These are phyloP conservation scores for Hyaloperonospora brassicae DNA, from an alignment of 352 stramenopile genomes.

Conservation along the genomic window DNA sequence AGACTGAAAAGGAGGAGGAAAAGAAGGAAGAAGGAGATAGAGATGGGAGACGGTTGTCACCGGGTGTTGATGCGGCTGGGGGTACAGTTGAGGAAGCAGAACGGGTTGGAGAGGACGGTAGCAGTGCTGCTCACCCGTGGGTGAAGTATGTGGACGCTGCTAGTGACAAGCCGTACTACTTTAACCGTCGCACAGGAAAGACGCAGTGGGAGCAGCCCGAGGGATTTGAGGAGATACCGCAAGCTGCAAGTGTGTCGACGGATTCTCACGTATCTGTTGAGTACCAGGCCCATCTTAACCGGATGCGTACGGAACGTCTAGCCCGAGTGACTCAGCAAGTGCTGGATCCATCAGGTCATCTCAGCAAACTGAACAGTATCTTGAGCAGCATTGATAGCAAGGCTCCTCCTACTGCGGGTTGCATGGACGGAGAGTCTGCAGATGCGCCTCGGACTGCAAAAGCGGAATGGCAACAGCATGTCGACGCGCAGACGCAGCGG, in stretches of 20 bases:
- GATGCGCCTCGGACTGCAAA: conserved; percentile 15
- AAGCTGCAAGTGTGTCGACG: conserved; percentile 5
- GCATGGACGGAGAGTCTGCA: conserved; percentile 3
- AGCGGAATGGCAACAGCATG: conserved; percentile 77
- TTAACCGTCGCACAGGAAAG: conserved; percentile 45
- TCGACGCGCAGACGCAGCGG: conserved; percentile 66
- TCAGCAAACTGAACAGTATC: conserved; percentile 65
- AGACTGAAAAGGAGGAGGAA: too few species aligned
- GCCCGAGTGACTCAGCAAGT: conserved; percentile 50
- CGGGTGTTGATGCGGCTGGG: not conserved
- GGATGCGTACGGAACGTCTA: conserved; percentile 40
- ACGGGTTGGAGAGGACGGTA: not conserved
- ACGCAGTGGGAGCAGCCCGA: conserved; percentile 70
- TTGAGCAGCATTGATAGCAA: conserved; percentile 48
- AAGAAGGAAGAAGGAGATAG: conserved; percentile 1
- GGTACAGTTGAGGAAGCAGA: not conserved
- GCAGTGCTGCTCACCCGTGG: conserved; percentile 29
- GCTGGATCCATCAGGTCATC: conserved; percentile 58
- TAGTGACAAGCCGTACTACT: conserved; percentile 69
- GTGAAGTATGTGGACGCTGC: conserved; percentile 61
- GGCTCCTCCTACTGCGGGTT: not conserved
- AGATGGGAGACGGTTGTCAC: not conserved
- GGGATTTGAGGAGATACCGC: conserved; percentile 32
- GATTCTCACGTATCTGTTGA: conserved; percentile 27
- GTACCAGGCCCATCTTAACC: conserved; percentile 66